Percentiles rank a stretch among this genome's conserved stretches.
Conservation (phyloP, 345 rosid species). For the Syzygium aromaticum region DNA sequence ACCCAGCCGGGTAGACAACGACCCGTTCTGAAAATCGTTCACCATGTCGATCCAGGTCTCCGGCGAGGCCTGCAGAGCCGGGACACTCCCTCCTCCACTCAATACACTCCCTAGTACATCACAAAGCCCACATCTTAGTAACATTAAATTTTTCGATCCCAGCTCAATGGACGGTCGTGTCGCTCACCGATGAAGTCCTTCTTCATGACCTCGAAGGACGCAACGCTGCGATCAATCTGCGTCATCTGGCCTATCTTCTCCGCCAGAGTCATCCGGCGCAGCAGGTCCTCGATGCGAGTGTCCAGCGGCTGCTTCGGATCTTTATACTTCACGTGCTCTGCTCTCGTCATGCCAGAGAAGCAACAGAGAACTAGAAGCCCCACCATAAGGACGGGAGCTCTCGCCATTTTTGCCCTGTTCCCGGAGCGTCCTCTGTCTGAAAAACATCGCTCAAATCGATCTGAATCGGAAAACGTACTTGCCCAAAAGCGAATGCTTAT, state of each 20-base stretch:
- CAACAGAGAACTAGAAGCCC: constrained; percentile 19
- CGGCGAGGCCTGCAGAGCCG: constrained; percentile 28
- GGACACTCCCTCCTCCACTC: constrained; percentile 69
- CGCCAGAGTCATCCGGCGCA: constrained; percentile 27
- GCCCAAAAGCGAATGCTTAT: neutral
- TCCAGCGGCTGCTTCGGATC: constrained; percentile 33
- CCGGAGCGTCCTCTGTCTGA: neutral
- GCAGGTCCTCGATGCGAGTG: constrained; percentile 26
- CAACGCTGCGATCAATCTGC: constrained; percentile 40
- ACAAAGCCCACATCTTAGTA: neutral
- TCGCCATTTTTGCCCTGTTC: constrained; percentile 10
- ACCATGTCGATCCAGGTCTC: constrained; percentile 34
- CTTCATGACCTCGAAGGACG: constrained; percentile 41
- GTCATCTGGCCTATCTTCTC: constrained; percentile 50
- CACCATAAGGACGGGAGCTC: constrained; percentile 12
- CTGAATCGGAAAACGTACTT: neutral
- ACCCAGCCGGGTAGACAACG: constrained; percentile 63
- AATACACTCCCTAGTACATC: constrained; percentile 39
- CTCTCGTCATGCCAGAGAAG: constrained; percentile 12
- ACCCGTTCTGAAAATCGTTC: constrained; percentile 39
- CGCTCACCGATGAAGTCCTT: constrained; percentile 60
- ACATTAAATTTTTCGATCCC: neutral
- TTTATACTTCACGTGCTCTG: constrained; percentile 27
- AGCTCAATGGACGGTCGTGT: neutral
- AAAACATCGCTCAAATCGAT: neutral